Base-by-base conservation (phyloP, 768 basidiomycete genomes). In the Naematelia aurantialba region DNA sequence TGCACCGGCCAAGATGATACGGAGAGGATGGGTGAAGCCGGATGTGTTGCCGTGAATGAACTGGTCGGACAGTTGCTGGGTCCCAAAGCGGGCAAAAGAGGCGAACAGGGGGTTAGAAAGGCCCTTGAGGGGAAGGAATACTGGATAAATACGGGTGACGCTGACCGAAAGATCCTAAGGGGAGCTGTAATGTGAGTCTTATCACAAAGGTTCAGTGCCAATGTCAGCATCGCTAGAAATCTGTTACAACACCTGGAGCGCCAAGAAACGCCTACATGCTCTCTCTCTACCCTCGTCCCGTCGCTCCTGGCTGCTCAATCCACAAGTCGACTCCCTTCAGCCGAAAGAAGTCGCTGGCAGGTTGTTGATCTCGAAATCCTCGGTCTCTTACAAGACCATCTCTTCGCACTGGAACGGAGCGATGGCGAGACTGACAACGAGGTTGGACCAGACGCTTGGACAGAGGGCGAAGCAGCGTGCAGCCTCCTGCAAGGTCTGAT, bases 291-390 rank as follows among this genome's bases (percentile, higher is more conserved):
- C 14, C 56, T 75, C 14, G 51, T 59, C 0, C 72, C 70, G 0
- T 70, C 70, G 1, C 56, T 77, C 2, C 52, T 63, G 12, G 63
- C 67, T n/a, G 68, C 72, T 5, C 61, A 69, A 29, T 63, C 68
- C 0, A 58, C 62, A 1, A 58, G 55, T 22, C 63, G 72, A 12
- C 67, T 62, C 34, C 24, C 45, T 17, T 50, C 54, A 14, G 47
- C 60, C 1, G 55, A 63, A 19, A 53, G 66, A 22, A 53, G 54
- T 2, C 52, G 52, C 3, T 76, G 73, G 75, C 58, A 69, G 31
- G 57, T 64, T 42, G 73, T 78, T 10, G 77, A 78, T 46, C 54
- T 56, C 14, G 70, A 74, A 22, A 64, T 78, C 8, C 59, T 78
- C 4, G 52, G 52, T 4, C 49, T 78, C 5, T 58, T 78, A n/a